A percentile compares a stretch with the other conserved stretches of the same genome.
Evolutionary conservation across 2,329 filamentous ascomycete genomes (phyloP).

Genomic region (Pezicula radicicola): DNA sequence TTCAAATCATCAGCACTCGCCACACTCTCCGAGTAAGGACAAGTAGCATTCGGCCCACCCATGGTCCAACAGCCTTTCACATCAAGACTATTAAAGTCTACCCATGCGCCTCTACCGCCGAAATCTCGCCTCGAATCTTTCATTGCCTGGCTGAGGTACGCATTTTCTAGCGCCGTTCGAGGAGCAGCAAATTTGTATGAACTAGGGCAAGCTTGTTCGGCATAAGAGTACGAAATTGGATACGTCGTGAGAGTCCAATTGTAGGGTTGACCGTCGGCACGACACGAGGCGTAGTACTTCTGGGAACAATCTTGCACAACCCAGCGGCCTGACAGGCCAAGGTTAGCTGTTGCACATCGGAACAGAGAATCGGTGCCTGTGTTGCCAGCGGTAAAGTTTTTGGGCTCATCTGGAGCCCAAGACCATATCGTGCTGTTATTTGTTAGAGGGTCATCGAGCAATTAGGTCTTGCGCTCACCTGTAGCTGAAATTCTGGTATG

Average conservation of each 20-base stretch:
- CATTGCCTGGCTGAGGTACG: conserved; percentile 41
- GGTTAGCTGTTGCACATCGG: conserved; percentile 49
- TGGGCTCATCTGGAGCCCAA: conserved; percentile 55
- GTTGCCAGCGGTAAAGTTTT: conserved; percentile 36
- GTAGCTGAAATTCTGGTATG: conserved; percentile 48
- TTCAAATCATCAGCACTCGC: conserved; percentile 33
- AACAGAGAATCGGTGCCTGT: conserved; percentile 29
- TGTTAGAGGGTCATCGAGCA: background rate
- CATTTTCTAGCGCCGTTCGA: conserved; percentile 61
- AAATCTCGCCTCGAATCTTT: conserved; percentile 20
- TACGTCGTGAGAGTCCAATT: conserved; percentile 49
- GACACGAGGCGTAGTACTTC: conserved; percentile 52
- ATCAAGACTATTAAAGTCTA: conserved; percentile 60
- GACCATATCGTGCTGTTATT: conserved; percentile 47
- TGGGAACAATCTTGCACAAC: conserved; percentile 51
- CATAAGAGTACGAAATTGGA: conserved; percentile 38
- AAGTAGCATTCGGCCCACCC: conserved; percentile 50
- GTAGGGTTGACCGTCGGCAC: conserved; percentile 49
- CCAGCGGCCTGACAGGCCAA: conserved; percentile 55
- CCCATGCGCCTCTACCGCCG: conserved; percentile 40
- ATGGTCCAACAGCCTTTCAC: conserved; percentile 57
- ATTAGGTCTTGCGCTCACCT: conserved; percentile 19
- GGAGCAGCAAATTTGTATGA: conserved; percentile 53
- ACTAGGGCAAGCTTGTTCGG: conserved; percentile 43
- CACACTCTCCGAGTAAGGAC: conserved; percentile 49